Conservation (phyloP, 345 rosid species). For the Erodium maritimum region DNA sequence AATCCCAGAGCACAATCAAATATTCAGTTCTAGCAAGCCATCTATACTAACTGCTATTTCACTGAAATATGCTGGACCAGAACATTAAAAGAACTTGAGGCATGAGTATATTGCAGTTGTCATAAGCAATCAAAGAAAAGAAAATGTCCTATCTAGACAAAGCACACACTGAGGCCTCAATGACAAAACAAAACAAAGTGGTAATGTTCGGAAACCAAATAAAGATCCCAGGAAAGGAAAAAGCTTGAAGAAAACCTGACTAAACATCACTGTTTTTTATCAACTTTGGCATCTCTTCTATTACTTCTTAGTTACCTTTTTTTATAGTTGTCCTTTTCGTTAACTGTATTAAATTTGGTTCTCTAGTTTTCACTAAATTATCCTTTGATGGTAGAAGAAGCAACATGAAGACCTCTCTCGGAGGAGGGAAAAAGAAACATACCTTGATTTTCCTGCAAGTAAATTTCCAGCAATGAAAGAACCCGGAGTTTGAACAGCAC, state of each 20-base stretch:
- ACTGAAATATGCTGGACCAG: no score
- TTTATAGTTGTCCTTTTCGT: no score
- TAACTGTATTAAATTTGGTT: neutral
- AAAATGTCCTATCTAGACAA: neutral
- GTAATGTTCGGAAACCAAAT: neutral
- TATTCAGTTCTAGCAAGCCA: no score
- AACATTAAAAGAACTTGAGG: neutral
- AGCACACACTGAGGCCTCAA: no score
- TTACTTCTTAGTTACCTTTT: no score
- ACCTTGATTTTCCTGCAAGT: conserved; percentile 88
- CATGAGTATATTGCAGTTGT: neutral
- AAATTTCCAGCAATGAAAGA: conserved; percentile 85
- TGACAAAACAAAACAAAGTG: neutral
- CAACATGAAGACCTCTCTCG: neutral
- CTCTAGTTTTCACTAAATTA: no score
- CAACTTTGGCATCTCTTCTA: no score
- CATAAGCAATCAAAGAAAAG: neutral
- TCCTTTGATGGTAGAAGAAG: neutral
- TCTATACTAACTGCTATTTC: no score
- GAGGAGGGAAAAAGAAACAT: neutral
- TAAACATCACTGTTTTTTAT: no score
- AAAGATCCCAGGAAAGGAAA: neutral
- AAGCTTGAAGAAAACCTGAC: no score
- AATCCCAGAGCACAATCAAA: no score
- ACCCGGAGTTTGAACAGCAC: conserved; percentile 87